Conservation (phyloP, 192 early-diverging fungal genomes). For the Borealophlyctis nickersoniae region DNA sequence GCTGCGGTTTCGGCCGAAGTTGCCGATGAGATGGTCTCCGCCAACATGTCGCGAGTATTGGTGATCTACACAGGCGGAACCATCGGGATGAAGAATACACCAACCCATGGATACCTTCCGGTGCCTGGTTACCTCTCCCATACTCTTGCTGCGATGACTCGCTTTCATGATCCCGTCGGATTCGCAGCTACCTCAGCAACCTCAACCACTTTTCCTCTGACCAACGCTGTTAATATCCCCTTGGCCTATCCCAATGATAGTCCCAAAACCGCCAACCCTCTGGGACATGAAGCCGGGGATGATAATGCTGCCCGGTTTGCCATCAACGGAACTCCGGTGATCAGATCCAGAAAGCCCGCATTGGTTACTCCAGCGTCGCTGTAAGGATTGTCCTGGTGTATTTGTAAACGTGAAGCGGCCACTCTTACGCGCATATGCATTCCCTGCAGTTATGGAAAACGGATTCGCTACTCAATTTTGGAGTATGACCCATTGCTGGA, state of each 20-base stretch:
- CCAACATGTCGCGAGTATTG: slow-evolving; percentile 54
- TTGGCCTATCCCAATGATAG: slow-evolving; percentile 21
- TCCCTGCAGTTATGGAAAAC: slow-evolving; percentile 91
- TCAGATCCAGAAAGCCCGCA: slow-evolving; percentile 42
- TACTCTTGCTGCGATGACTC: slow-evolving; percentile 67
- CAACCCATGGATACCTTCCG: slow-evolving; percentile 43
- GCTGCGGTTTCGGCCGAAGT: slow-evolving; percentile 22
- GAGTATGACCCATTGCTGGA: slow-evolving; percentile 96
- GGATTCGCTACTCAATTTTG: slow-evolving; percentile 88
- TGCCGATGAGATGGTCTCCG: slow-evolving; percentile 31
- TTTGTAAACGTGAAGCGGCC: no score
- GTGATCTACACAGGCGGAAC: slow-evolving; percentile 95
- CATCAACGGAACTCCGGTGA: slow-evolving; percentile 46
- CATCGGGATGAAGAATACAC: slow-evolving; percentile 80
- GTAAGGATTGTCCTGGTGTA: no score
- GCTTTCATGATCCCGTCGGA: slow-evolving; percentile 70
- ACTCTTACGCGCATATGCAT: no score
- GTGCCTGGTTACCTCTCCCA: slow-evolving; percentile 74
- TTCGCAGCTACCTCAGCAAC: slow-evolving; percentile 7
- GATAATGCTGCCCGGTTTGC: slow-evolving; percentile 7
- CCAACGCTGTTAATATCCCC: slow-evolving; percentile 41
- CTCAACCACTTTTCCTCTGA: slow-evolving; percentile 11
- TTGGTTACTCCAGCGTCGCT: slow-evolving; percentile 85
- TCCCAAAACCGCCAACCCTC: neutral
- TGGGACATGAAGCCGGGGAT: slow-evolving; percentile 2